A percentile compares a stretch with the other conserved stretches of the same genome.
Evolutionary conservation across 202 grass and related monocot genomes (phyloP).

Genomic region (Brachypodium distachyon): DNA sequence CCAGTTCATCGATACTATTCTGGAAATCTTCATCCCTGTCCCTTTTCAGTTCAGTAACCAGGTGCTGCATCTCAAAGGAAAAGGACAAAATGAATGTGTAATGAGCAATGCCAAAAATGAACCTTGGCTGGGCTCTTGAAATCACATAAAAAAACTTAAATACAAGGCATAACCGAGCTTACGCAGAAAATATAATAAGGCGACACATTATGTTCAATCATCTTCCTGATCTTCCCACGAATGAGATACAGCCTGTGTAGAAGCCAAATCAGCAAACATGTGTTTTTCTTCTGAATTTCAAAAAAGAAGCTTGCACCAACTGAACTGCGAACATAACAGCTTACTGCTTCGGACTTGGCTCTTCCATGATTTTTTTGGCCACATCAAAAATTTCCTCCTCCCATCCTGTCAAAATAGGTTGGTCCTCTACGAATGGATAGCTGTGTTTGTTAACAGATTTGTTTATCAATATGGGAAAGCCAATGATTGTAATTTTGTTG

Average conservation of each 20-base stretch:
- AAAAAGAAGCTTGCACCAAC: background rate
- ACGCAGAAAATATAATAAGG: conserved; percentile 61
- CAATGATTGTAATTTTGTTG: background rate
- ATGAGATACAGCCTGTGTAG: conserved; percentile 47
- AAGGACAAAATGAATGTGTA: background rate
- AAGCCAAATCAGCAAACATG: background rate
- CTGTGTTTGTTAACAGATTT: conserved; percentile 21
- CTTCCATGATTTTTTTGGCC: conserved; percentile 50
- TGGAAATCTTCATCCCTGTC: conserved; percentile 41
- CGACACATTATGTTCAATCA: conserved; percentile 58
- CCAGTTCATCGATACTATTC: conserved; percentile 34
- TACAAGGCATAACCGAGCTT: background rate
- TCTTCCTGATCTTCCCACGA: conserved; percentile 40
- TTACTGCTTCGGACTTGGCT: conserved; percentile 61
- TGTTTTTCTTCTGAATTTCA: background rate
- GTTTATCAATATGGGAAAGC: background rate
- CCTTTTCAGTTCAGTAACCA: conserved; percentile 57
- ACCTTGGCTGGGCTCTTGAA: background rate
- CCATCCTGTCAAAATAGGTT: conserved; percentile 58
- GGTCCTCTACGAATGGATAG: conserved; percentile 36
- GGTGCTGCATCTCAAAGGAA: conserved; percentile 25
- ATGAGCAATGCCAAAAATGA: background rate
- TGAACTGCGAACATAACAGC: background rate
- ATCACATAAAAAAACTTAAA: background rate
- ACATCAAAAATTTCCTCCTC: conserved; percentile 58